These are phyloP conservation scores for Aspergillus bertholletiae DNA, from an alignment of 495 filamentous ascomycete species.

Conservation along the genomic window DNA sequence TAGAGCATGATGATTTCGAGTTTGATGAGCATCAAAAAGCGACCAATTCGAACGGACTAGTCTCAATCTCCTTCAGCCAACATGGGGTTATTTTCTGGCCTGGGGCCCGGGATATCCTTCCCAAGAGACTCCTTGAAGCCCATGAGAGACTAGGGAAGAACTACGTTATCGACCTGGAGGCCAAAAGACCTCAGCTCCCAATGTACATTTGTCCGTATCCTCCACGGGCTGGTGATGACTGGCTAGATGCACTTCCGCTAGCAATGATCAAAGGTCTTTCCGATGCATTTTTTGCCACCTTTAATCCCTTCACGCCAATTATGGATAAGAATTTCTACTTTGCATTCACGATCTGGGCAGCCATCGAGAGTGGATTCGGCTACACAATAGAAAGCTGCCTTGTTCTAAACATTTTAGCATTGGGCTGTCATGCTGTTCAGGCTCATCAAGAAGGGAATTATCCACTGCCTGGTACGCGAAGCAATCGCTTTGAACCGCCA, in stretches of 20 bases:
- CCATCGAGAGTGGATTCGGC: constrained; percentile 40
- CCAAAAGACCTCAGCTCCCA: constrained; percentile 33
- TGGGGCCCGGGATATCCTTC: constrained; percentile 36
- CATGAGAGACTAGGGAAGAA: constrained; percentile 41
- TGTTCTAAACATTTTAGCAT: constrained; percentile 41
- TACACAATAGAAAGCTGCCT: constrained; percentile 45
- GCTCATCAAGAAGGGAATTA: constrained; percentile 45
- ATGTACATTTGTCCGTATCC: constrained; percentile 42
- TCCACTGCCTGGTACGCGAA: constrained; percentile 34
- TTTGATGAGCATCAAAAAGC: constrained; percentile 29
- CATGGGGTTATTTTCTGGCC: constrained; percentile 47
- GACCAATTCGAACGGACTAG: constrained; percentile 28
- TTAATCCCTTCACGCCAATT: constrained; percentile 45
- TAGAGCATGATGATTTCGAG: constrained; percentile 33
- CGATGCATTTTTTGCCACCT: constrained; percentile 42
- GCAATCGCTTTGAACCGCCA: constrained; percentile 37
- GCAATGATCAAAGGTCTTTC: constrained; percentile 42
- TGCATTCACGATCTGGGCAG: constrained; percentile 39
- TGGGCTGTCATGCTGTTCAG: constrained; percentile 42
- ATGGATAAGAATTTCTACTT: constrained; percentile 48
- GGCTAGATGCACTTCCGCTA: constrained; percentile 39
- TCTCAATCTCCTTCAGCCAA: constrained; percentile 48
- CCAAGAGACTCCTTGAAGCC: constrained; percentile 29
- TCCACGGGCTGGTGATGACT: constrained; percentile 33
- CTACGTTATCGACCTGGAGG: constrained; percentile 45